Evolutionary conservation across 805 yeast genomes (phyloP), one percentile per base, ranked within the genome.

Genomic region (Maudiozyma saulgeensis): DNA sequence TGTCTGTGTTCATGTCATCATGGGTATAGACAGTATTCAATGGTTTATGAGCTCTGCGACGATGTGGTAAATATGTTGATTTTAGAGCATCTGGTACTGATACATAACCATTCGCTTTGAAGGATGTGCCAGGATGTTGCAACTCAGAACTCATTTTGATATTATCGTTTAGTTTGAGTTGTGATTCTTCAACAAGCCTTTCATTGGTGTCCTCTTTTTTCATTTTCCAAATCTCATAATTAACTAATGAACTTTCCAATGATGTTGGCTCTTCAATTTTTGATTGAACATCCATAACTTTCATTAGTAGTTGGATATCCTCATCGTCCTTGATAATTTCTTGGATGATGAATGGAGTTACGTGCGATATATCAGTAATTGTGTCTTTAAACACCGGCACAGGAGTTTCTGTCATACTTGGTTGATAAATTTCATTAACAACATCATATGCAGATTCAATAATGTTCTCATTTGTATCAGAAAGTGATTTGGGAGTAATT

Each of bases 41-140:
- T n/a, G 90, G 91, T 47, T 73, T 72, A 54, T 83, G 79, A 1
- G 77, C 67, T 57, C 77, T 80, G 51, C 87, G 78, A 45, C 93
- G 81, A 64, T 89, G 96, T 2, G 95, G 93, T 48, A 90, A 70
- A 61, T 87, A 90, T 51, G 79, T 84, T 13, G 78, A 70, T 63
- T 90, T 90, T 42, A 81, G 74, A 0, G 78, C 73, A 54, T 89
- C 96, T 0, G 84, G 77, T 38, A 87, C 80, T 62, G 84, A 85
- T 43, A 68, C 66, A 61, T 82, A 87, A 0, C 96, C 95, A 49
- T 82, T 80, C 37, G 89, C 80, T 58, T 79, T 77, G 58, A 84
- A 84, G 1, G 86, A 74, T 0, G 89, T 87, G 0, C 82, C 68
- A 0, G 54, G 49, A 47, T 76, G 78, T 32, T 69, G 72, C 41